A percentile compares a stretch with the other conserved stretches of the same genome.
These are phyloP conservation scores for Aspergillus saccharolyticus DNA, from an alignment of 495 filamentous ascomycete species.

Conservation along the genomic window DNA sequence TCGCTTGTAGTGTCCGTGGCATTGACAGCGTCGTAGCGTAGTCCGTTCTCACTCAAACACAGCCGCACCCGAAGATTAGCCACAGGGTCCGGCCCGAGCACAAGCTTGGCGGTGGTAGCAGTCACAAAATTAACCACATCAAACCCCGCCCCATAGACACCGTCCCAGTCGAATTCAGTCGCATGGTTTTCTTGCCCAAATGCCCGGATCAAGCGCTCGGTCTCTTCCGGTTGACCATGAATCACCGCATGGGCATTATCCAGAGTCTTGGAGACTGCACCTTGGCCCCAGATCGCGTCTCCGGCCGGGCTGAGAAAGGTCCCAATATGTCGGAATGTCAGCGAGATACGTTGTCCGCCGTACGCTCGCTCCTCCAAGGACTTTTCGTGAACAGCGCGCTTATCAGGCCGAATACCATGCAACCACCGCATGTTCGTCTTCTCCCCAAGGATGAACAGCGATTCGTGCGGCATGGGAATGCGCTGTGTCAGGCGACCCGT, in stretches of 20 bases:
- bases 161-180: conserved; percentile 72
- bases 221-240: conserved; percentile 61
- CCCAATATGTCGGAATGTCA: conserved; percentile 88
- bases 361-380: conserved; percentile 64
- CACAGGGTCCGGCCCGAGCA: conserved; percentile 47
- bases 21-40: conserved; percentile 41
- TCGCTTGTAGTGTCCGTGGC: background rate
- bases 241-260: conserved; percentile 55
- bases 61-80: conserved; percentile 55
- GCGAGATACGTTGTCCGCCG: conserved; percentile 73
- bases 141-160: conserved; percentile 73
- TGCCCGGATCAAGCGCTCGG: conserved; percentile 64
- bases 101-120: conserved; percentile 47
- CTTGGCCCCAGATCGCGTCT: conserved; percentile 83
- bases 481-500: conserved; percentile 53
- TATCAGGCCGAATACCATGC: conserved; percentile 85
- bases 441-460: conserved; percentile 76
- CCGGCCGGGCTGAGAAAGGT: conserved; percentile 68
- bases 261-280: conserved; percentile 63
- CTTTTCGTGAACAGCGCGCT: conserved; percentile 61
- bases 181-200: conserved; percentile 84
- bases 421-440: conserved; percentile 82
- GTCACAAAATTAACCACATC: conserved; percentile 75
- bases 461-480: conserved; percentile 79
- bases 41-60: conserved; percentile 53